These are phyloP conservation scores for Ephemerocybe angulata DNA, from an alignment of 768 basidiomycete species.

Conservation along the genomic window DNA sequence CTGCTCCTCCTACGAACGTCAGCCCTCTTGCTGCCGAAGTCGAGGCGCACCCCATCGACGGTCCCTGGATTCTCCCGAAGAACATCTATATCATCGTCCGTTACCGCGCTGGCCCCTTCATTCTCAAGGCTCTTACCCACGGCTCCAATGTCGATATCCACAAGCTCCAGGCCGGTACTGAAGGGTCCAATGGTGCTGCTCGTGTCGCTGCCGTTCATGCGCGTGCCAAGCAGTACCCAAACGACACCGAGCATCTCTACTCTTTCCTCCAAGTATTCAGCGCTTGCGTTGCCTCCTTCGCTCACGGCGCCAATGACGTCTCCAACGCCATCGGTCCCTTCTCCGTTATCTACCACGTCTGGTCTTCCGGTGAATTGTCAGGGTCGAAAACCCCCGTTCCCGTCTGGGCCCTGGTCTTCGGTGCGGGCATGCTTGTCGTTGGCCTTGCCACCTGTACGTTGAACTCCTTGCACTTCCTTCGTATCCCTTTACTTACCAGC, in stretches of 20 bases:
- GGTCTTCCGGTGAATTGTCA: conserved; percentile 19
- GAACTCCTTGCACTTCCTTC: neutral
- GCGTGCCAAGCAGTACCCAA: conserved; percentile 22
- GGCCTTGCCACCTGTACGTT: conserved; percentile 16
- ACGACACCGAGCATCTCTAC: conserved; percentile 29
- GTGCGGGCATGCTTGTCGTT: conserved; percentile 23
- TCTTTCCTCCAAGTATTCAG: conserved; percentile 29
- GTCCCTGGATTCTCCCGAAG: conserved; percentile 23
- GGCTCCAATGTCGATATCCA: conserved; percentile 24
- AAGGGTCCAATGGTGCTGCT: conserved; percentile 10
- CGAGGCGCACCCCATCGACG: conserved; percentile 23
- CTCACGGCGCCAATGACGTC: conserved; percentile 27
- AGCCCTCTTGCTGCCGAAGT: conserved; percentile 13
- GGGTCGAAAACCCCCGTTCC: conserved; percentile 18
- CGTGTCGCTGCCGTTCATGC: conserved; percentile 19
- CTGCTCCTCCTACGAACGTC: neutral
- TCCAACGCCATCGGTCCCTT: conserved; percentile 29
- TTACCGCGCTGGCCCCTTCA: conserved; percentile 21
- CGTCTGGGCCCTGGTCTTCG: conserved; percentile 24
- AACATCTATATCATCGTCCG: conserved; percentile 26
- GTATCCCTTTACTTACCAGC: neutral
- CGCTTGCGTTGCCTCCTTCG: conserved; percentile 27
- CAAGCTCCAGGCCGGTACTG: conserved; percentile 15
- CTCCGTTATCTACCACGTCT: conserved; percentile 24
- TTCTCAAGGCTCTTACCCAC: conserved; percentile 18